Percentiles rank a stretch among this genome's conserved stretches.
These are phyloP conservation scores for Russula lepida DNA, from an alignment of 768 basidiomycete genomes.

Conservation along the genomic window DNA sequence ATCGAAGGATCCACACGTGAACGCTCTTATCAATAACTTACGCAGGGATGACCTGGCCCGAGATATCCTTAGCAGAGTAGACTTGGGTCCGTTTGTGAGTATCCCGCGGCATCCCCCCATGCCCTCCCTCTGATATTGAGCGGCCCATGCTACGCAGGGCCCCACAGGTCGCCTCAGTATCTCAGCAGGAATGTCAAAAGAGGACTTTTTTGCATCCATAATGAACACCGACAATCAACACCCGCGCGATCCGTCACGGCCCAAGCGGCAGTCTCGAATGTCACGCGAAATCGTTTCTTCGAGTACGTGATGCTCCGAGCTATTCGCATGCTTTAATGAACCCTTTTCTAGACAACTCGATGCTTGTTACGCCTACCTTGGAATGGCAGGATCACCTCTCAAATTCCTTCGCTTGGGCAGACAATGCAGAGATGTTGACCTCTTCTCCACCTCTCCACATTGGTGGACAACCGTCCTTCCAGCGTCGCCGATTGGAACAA, in stretches of 20 bases:
- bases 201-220: constrained; percentile 72
- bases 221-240: constrained; percentile 45
- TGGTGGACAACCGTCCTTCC: constrained; percentile 30
- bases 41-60: constrained; percentile 66
- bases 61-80: constrained; percentile 69
- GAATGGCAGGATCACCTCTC: constrained; percentile 77
- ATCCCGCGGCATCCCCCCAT: background rate
- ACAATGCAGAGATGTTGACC: background rate
- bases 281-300: constrained; percentile 76
- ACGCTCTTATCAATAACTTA: constrained; percentile 52
- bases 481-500: constrained; percentile 42
- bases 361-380: constrained; percentile 55
- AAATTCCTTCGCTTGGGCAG: constrained; percentile 37
- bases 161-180: constrained; percentile 58
- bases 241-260: constrained; percentile 47
- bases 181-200: constrained; percentile 56
- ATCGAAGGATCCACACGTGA: constrained; percentile 57
- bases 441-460: constrained; percentile 1
- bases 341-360: constrained; percentile 40
- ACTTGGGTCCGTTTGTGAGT: constrained; percentile 71
- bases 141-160: constrained; percentile 36
- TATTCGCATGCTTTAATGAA: background rate
- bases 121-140: constrained; percentile 1
- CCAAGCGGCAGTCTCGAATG: constrained; percentile 64
- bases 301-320: constrained; percentile 32